These are phyloP conservation scores for Eragrostis tef DNA, from an alignment of 202 grass and related monocot genomes.

Conservation along the genomic window DNA sequence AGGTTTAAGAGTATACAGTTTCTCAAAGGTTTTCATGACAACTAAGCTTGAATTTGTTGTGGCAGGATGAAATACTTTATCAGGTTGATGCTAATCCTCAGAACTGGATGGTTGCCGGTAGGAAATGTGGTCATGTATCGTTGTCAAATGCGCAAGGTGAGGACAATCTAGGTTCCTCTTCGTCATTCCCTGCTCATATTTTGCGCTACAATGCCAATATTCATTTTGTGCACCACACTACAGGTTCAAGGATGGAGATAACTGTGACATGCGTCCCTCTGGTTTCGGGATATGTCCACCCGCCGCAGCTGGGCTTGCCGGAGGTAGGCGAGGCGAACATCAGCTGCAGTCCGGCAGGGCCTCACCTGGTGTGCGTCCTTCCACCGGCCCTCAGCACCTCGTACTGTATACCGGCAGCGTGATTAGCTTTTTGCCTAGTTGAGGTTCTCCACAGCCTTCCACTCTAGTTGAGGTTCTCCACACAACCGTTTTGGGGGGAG, in stretches of 20 bases:
- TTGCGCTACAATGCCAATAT: not conserved
- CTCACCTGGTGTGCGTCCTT: constrained; percentile 90
- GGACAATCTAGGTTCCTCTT: constrained; percentile 17
- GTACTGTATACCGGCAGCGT: constrained; percentile 71
- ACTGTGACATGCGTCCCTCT: constrained; percentile 86
- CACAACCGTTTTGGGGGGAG: not conserved
- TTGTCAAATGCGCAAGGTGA: constrained; percentile 69
- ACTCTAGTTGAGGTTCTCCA: too few species aligned
- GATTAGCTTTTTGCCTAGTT: not conserved
- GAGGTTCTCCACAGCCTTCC: not conserved
- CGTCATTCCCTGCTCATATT: constrained; percentile 18
- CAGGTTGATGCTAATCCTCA: constrained; percentile 85
- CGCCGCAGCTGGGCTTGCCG: constrained; percentile 79
- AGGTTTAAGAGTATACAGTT: not conserved
- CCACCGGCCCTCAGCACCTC: constrained; percentile 93
- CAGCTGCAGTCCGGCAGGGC: constrained; percentile 86
- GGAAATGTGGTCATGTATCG: constrained; percentile 75
- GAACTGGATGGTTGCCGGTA: constrained; percentile 98
- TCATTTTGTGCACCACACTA: not conserved
- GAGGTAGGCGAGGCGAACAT: constrained; percentile 76
- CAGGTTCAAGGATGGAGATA: constrained; percentile 97
- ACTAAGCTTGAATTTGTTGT: constrained; percentile 33
- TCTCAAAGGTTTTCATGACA: constrained; percentile 5
- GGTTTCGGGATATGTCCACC: constrained; percentile 85
- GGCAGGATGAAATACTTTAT: constrained; percentile 87